Evolutionary conservation across 2,329 filamentous ascomycete genomes (phyloP).

Genomic region (Harringtonia aguacate): DNA sequence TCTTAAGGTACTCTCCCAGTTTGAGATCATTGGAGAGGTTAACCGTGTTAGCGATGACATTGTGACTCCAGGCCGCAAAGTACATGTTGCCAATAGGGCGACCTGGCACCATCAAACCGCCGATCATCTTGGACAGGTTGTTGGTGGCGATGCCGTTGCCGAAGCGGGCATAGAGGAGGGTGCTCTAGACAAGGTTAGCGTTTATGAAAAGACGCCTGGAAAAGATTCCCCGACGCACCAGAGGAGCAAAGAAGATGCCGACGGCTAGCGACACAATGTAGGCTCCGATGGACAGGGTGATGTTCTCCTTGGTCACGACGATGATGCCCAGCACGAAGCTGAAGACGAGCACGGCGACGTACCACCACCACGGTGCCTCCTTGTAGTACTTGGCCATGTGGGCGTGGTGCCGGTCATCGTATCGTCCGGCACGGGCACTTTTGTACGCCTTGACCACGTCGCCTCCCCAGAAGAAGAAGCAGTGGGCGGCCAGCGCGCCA

Average conservation of each 20-base stretch:
- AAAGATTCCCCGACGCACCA: conserved; percentile 13
- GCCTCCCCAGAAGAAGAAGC: conserved; percentile 42
- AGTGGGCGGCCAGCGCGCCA: conserved; percentile 41
- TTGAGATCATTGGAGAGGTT: conserved; percentile 42
- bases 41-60: conserved; percentile 39
- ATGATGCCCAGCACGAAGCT: conserved; percentile 35
- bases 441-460: conserved; percentile 37
- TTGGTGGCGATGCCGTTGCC: conserved; percentile 49
- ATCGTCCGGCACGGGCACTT: conserved; percentile 29
- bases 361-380: conserved; percentile 39
- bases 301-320: conserved; percentile 32
- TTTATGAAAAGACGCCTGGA: too few relatives aligned
- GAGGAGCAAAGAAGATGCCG: conserved; percentile 36
- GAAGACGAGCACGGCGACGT: conserved; percentile 25
- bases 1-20: conserved; percentile 50
- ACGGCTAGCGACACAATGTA: conserved; percentile 33
- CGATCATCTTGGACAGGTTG: conserved; percentile 47
- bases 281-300: conserved; percentile 34
- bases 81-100: conserved; percentile 46
- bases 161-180: conserved; percentile 37
- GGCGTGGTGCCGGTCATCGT: conserved; percentile 38
- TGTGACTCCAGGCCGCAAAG: conserved; percentile 48
- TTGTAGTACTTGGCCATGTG: conserved; percentile 43
- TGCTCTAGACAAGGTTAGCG: conserved; percentile 20
- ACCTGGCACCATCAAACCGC: conserved; percentile 37